Evolutionary conservation across 345 rosid species (phyloP), one percentile per base, ranked within the genome.

Genomic region (Eutrema yunnanense): DNA sequence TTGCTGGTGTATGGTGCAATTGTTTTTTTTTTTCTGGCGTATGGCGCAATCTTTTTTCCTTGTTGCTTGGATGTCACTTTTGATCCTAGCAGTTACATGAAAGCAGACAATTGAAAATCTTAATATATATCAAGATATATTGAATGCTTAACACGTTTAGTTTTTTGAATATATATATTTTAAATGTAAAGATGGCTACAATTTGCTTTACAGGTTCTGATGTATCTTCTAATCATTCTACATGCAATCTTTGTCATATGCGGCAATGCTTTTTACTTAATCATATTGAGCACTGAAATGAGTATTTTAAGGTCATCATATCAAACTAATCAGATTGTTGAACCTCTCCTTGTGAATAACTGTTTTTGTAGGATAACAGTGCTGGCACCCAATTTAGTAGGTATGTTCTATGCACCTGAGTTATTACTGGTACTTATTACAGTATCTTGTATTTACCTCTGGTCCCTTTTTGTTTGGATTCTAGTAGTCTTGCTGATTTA

Each of bases 311-410:
- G 53, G 11, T 70, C 52, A 63, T 5, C 30, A 64, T 32, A 34
- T 38, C 40, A 49, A 57, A 71, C 54, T 38, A 56, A 27, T 40
- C 32, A 63, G 32, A 50, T 42, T 57, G 5, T 50, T 76, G 52
- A 63, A 19, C 38, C 44, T 4, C 64, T 73, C 62, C 65, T 53
- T 62, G 46, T 57, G 47, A 22, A 60, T 64, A n/a, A 27, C 34
- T 51, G 36, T 52, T 26, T 58, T 75, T 86, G 87, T 90, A 95
- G 99, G 96, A 90, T 64, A 85, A 76, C 74, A 89, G 77, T 73
- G 76, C 75, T 27, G 54, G 80, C 71, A 73, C 73, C 83, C 97
- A 84, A 76, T 87, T 74, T 71, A 86, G 77, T 79, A 92, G 99
- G 99, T 92, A 85, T 57, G 74, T 64, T 73, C 71, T 80, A 42